Evolutionary conservation across 2,329 filamentous ascomycete species (phyloP), one percentile per base, ranked within the genome.

Genomic region (Phoma herbarum): DNA sequence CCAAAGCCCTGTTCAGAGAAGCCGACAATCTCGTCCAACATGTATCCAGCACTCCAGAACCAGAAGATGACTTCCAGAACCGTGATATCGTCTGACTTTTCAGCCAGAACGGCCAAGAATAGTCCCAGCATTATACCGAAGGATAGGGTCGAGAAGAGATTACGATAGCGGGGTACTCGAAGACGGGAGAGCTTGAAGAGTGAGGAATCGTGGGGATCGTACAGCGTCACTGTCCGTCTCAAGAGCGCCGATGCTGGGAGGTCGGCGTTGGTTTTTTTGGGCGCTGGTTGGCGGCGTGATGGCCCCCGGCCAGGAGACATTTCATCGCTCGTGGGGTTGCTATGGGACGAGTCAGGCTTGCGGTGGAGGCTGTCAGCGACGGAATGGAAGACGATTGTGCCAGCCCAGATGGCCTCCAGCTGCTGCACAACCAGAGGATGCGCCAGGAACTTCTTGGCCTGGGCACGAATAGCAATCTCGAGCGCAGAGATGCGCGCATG

Each of bases 1-100:
- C 93, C 93, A 75, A 97, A 97, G 2, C 94, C 94, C 78, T 97
- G 93, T 76, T 98, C 94, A 66, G 93, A 97, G 82, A 97, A 97
- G 11, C 93, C 93, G 18, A 97, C 93, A 22, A 98, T 85, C 78
- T 97, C 94, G 71, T 97, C 94, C 29, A 97, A 86, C 92, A 97
- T 96, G 77, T 96, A 97, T 0, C 94, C 94, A 25, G 92, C 92
- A 73, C 92, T 96, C 93, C 94, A 98, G 76, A 97, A 92, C 94
- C 94, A 98, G 78, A 98, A 97, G 12, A 97, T 76, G 16, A 97
- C 82, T 75, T 98, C 94, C 10, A 97, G 81, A 0, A 86, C 86
- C 1, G 92, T 96, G 69, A 98, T 97, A 51, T 88, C 85, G 52
- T 89, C 84, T 2, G 92, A 94, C 59, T 91, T 86, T 71, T 91